Evolutionary conservation across 2,329 filamentous ascomycete genomes (phyloP), one percentile per base, ranked within the genome.

Genomic region (Microcyclosporella mali): DNA sequence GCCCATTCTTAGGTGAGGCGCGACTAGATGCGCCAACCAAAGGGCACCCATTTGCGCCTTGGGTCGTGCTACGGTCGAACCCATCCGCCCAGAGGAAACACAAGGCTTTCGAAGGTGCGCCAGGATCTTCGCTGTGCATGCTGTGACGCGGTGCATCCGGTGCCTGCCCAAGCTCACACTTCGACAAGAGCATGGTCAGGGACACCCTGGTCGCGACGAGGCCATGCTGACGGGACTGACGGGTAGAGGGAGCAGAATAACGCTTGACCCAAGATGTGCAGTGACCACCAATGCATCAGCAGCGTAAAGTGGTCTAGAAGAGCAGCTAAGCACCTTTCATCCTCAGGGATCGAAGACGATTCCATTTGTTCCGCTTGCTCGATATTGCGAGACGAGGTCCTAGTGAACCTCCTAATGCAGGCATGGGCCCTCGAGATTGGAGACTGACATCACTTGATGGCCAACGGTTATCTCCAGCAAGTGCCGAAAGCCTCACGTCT

Each of bases 61-160:
- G 49, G 49, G 49, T 51, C 49, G 49, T 51, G 49, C 51, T 51
- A 46, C 46, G 39, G 40, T 53, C 51, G 51, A 51, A 51, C 49
- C n/a, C 51, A 53, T 53, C 42, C 44, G 42, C 43, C 44, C 41
- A 45, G 49, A 41, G 43, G 46, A 41, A 43, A 47, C 39, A 47
- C 46, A 51, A 46, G 50, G 50, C 50, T 43, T 44, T 42, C 37
- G 40, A 42, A 37, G 37, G 37, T 40, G 41, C 42, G 43, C 50
- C 37, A 45, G 50, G 50, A 53, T 53, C 40, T 53, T 51, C 50
- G 50, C 47, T 53, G 50, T 45, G 50, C 47, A 53, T 43, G 17
- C 40, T 53, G 47, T 51, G 50, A 53, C 48, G 50, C 50, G 45
- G 47, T 45, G 40, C 37, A 31, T 47, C 39, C 45, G 32, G 45